Percentiles rank a stretch among this genome's conserved stretches.
Evolutionary conservation across 1,284 basidiomycete genomes (phyloP).

Genomic region (Tilletia caries): DNA sequence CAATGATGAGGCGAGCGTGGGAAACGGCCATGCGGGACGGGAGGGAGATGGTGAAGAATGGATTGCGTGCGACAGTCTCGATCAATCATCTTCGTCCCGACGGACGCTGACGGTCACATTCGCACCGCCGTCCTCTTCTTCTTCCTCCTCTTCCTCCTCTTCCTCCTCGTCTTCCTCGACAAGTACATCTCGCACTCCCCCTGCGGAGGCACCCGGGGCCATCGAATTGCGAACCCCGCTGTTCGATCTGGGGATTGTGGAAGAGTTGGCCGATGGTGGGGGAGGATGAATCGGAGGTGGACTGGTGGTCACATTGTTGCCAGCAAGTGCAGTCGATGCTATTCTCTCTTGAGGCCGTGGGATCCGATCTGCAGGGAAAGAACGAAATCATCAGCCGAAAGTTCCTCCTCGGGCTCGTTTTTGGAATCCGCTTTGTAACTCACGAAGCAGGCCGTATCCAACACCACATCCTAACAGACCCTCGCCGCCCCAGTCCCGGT

Average conservation of each 20-base stretch:
- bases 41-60: no score
- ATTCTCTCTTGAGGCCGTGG: conserved; percentile 37
- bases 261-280: background rate
- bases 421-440: no score
- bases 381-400: background rate
- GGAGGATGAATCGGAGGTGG: background rate
- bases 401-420: background rate
- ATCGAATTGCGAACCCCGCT: background rate
- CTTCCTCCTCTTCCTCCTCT: conserved; percentile 4
- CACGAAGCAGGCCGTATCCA: conserved; percentile 45
- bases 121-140: background rate
- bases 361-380: conserved; percentile 27
- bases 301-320: background rate
- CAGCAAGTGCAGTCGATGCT: background rate
- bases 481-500: conserved; percentile 50
- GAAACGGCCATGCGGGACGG: no score
- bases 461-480: conserved; percentile 49
- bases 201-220: background rate
- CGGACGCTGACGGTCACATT: conserved; percentile 3
- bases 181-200: background rate
- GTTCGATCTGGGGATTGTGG: conserved; percentile 18
- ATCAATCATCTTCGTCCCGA: background rate
- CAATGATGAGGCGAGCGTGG: no score
- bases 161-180: conserved; percentile 6
- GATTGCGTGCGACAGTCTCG: no score